A percentile compares a stretch with the other conserved stretches of the same genome.
phyloP scores from a whole-genome alignment of 306 rosid genomes.

The barrel medic (Medicago truncatula) region MtrunA17r5.0-ANR NC_053044.1:13546501-13547000 shows the following conservation, averaged over 20 bases:
- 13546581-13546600: too few relatives aligned
- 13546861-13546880: constrained; percentile 47
- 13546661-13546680: too few relatives aligned
- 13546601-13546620: neutral
- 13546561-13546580: neutral
- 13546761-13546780: constrained; percentile 20
- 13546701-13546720: too few relatives aligned
- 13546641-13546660: too few relatives aligned
- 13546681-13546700: too few relatives aligned
- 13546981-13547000: too few relatives aligned
- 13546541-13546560: too few relatives aligned
- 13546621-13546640: neutral
- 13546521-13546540: neutral
- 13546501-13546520: constrained; percentile 16
- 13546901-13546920: constrained; percentile 9
- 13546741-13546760: neutral
- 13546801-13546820: constrained; percentile 69
- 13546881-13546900: constrained; percentile 24
- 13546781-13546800: constrained; percentile 77
- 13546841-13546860: constrained; percentile 87
- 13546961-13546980: too few relatives aligned
- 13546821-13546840: constrained; percentile 65
- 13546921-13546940: neutral
- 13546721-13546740: neutral
- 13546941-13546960: too few relatives aligned